Conservation (phyloP, 2,329 filamentous ascomycete species). For the Fusarium nurragi region DNA sequence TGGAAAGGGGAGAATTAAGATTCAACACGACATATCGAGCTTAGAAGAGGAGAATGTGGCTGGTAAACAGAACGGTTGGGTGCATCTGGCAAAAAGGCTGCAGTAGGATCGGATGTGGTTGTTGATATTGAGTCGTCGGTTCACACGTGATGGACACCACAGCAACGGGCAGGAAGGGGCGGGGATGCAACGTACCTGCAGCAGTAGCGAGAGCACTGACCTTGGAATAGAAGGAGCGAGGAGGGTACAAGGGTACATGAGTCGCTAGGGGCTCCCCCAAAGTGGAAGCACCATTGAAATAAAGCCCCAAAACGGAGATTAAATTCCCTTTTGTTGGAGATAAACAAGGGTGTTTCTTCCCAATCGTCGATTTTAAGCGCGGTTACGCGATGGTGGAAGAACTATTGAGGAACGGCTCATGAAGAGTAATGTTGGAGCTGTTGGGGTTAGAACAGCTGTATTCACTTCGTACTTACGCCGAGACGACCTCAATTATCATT, state of each 20-base stretch:
- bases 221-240: conserved; percentile 32
- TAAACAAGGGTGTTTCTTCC: background rate
- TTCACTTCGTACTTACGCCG: background rate
- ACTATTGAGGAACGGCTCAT: background rate
- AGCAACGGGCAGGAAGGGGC: conserved; percentile 42
- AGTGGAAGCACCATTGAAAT: conserved; percentile 20
- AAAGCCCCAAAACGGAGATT: conserved; percentile 22
- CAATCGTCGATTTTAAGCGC: conserved; percentile 18
- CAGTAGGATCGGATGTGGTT: conserved; percentile 25
- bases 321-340: conserved; percentile 31
- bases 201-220: conserved; percentile 30
- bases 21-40: conserved; percentile 18
- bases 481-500: background rate
- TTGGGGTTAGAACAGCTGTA: conserved; percentile 1
- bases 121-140: conserved; percentile 37
- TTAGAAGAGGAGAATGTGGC: conserved; percentile 14
- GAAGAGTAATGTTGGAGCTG: background rate
- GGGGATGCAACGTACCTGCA: conserved; percentile 39
- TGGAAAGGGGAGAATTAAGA: background rate
- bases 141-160: conserved; percentile 49
- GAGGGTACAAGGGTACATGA: conserved; percentile 17
- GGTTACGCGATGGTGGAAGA: background rate
- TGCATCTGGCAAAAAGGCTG: background rate
- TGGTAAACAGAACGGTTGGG: conserved; percentile 20
- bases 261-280: conserved; percentile 15